These are phyloP conservation scores for Ustilago tritici DNA, from an alignment of 1,284 basidiomycete genomes.

Conservation along the genomic window DNA sequence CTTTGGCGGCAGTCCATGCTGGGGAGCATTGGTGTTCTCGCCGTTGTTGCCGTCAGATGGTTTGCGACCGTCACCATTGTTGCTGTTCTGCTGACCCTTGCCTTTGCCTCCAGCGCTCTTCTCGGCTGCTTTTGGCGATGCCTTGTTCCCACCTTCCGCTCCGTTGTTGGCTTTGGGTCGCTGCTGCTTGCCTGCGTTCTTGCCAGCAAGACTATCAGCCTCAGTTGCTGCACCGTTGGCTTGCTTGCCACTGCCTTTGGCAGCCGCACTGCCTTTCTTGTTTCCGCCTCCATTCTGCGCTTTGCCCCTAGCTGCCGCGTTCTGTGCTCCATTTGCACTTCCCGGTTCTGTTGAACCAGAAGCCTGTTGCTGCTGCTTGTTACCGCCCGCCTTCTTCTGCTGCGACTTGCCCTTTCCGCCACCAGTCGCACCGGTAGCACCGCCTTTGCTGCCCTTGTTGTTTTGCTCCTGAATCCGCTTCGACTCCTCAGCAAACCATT, in stretches of 20 bases:
- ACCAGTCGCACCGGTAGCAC: conserved; percentile 4
- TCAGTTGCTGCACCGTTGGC: conserved; percentile 9
- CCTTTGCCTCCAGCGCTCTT: conserved; percentile 2
- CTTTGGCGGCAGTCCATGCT: conserved; percentile 20
- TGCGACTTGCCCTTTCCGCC: conserved; percentile 28
- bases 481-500: conserved; percentile 67
- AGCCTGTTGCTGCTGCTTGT: conserved; percentile 20
- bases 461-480: conserved; percentile 55
- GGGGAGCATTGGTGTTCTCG: not conserved
- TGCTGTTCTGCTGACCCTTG: conserved; percentile 9
- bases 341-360: conserved; percentile 7
- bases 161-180: not conserved
- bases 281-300: conserved; percentile 15
- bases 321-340: conserved; percentile 10
- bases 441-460: conserved; percentile 23
- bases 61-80: not conserved
- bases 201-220: not conserved
- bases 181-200: conserved; percentile 4
- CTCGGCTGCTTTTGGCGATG: conserved; percentile 11
- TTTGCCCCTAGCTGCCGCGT: conserved; percentile 18
- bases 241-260: conserved; percentile 16
- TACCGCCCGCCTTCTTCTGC: conserved; percentile 29
- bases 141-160: conserved; percentile 9
- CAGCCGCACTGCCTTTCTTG: conserved; percentile 17
- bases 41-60: not conserved